These are phyloP conservation scores for Dioscorea zingiberensis DNA, from an alignment of 106 monocot species.

Conservation along the genomic window DNA sequence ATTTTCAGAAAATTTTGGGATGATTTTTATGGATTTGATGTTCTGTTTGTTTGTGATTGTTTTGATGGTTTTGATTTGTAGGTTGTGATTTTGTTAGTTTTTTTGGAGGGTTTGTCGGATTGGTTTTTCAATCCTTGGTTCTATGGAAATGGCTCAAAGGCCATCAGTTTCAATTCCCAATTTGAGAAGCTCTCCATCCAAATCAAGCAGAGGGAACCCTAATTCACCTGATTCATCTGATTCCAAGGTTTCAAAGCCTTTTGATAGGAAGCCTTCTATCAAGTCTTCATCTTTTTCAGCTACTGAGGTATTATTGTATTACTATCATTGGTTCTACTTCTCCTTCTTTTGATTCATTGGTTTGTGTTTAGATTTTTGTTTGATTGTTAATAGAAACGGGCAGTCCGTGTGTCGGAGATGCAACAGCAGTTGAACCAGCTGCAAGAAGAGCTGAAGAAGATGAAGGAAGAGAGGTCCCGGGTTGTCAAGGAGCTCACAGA, in stretches of 20 bases:
- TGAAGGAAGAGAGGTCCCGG: conserved; percentile 38
- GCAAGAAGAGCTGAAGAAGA: conserved; percentile 50
- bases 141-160: neutral
- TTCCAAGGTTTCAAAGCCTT: neutral
- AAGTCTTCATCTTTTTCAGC: neutral
- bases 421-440: conserved; percentile 36
- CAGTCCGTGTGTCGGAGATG: conserved; percentile 21
- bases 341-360: neutral
- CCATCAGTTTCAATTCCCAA: neutral
- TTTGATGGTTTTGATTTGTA: too few species aligned
- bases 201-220: neutral
- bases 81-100: neutral
- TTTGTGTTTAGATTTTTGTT: neutral
- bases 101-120: too few species aligned
- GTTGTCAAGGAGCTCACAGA: conserved; percentile 37
- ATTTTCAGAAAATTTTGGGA: too few species aligned
- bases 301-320: neutral
- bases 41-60: too few species aligned
- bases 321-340: neutral
- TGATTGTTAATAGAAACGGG: conserved; percentile 12
- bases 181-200: neutral
- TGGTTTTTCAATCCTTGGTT: too few species aligned
- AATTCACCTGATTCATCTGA: neutral
- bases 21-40: too few species aligned
- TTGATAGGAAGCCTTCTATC: neutral